Evolutionary conservation across 139 green algal genomes (phyloP).

Genomic region (Yamagishiella unicocca): DNA sequence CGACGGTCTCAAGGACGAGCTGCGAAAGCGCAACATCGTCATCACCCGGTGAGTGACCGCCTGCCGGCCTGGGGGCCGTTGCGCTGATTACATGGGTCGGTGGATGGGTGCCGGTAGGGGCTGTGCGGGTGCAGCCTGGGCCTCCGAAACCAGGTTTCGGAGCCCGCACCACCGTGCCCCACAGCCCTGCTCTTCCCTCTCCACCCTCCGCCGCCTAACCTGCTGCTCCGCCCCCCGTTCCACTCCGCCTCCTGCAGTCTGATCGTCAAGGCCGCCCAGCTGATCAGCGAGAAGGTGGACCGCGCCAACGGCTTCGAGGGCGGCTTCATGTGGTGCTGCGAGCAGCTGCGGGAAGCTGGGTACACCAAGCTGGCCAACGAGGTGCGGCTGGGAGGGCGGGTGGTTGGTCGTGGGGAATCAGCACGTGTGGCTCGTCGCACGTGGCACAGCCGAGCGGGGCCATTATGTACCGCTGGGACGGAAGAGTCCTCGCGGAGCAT

Average conservation of each 20-base stretch:
- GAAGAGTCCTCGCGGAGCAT: too few species aligned
- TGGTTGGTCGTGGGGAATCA: not conserved
- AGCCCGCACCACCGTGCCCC: too few species aligned
- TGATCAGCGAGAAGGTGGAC: slow-evolving; percentile 77
- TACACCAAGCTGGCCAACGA: slow-evolving; percentile 66
- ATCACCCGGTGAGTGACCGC: slow-evolving; percentile 54
- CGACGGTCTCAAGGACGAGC: slow-evolving; percentile 64
- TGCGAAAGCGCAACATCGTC: slow-evolving; percentile 66
- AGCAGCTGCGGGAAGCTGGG: slow-evolving; percentile 68
- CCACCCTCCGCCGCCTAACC: too few species aligned
- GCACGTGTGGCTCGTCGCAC: too few species aligned
- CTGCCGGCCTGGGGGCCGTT: too few species aligned
- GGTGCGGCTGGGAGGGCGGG: not conserved
- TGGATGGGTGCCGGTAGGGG: too few species aligned
- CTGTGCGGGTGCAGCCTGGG: too few species aligned
- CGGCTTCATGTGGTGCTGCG: slow-evolving; percentile 78
- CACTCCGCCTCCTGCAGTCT: slow-evolving; percentile 42
- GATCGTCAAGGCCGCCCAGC: slow-evolving; percentile 74
- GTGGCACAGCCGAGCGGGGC: too few species aligned
- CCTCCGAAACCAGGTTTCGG: too few species aligned
- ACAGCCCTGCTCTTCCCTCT: not conserved
- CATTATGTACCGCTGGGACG: too few species aligned
- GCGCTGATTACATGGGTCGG: too few species aligned
- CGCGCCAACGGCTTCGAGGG: slow-evolving; percentile 58
- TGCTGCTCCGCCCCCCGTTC: too few species aligned